Percentiles rank a stretch among this genome's conserved stretches.
Conservation (phyloP, 169 alveolate species). For the Eimeria necatrix region DNA sequence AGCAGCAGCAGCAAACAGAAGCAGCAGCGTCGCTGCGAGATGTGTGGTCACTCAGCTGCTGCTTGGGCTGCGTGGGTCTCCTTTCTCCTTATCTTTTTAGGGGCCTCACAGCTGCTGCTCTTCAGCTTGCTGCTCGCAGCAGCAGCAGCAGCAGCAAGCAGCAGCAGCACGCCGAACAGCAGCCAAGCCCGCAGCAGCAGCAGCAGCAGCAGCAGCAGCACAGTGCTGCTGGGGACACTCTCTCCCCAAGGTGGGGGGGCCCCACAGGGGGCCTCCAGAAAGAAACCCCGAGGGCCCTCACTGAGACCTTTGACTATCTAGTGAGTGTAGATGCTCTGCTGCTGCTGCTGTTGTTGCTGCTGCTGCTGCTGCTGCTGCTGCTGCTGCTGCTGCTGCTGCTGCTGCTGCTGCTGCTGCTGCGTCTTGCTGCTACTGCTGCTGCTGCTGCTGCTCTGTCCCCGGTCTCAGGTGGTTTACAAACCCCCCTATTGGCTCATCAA, state of each 20-base stretch:
- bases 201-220: constrained; percentile 4
- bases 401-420: constrained; percentile 31
- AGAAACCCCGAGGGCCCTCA: background rate
- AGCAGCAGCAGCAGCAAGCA: background rate
- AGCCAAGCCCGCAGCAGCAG: background rate
- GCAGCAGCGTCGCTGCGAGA: background rate
- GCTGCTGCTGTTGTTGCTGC: constrained; percentile 43
- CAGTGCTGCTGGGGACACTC: background rate
- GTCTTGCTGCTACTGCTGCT: background rate
- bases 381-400: background rate
- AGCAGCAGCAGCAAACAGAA: background rate
- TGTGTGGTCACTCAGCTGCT: background rate
- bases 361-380: background rate
- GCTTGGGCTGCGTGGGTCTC: background rate
- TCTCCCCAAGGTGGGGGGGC: constrained; percentile 16
- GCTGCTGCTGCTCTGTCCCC: background rate
- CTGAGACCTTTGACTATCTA: background rate
- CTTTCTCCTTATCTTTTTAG: background rate
- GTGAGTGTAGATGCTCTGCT: background rate
- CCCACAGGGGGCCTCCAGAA: background rate
- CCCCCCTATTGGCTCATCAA: constrained; percentile 34
- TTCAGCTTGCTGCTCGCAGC: constrained; percentile 11
- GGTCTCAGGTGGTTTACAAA: background rate
- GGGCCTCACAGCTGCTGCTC: constrained; percentile 12
- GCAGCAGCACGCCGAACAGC: background rate